A percentile compares a stretch with the other conserved stretches of the same genome.
These are phyloP conservation scores for Pyrus pyrifolia DNA, from an alignment of 306 rosid genomes.

Conservation along the genomic window DNA sequence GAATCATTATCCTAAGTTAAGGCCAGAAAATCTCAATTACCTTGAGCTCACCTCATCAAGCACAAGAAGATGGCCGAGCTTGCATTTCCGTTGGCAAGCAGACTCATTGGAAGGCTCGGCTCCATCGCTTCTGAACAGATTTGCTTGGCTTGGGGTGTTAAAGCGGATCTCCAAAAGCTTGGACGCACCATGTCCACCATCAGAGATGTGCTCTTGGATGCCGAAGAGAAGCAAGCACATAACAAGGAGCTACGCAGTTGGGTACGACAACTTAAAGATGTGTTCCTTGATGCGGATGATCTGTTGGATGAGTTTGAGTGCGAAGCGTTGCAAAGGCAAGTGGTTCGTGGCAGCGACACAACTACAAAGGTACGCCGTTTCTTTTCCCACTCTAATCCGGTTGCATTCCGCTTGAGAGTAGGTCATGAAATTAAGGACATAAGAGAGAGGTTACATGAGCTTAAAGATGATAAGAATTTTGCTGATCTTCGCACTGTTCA, in stretches of 20 bases:
- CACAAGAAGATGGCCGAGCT: background rate
- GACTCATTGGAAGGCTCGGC: background rate
- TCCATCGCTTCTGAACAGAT: background rate
- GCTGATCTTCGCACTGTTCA: background rate
- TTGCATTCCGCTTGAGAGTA: background rate
- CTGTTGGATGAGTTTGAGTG: constrained; percentile 25
- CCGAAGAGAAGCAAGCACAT: constrained; percentile 13
- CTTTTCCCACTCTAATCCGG: constrained; percentile 14
- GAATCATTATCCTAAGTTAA: too few relatives aligned
- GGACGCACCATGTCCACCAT: background rate
- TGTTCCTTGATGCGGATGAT: background rate
- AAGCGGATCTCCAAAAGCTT: background rate
- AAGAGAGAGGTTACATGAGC: background rate
- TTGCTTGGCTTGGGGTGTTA: background rate
- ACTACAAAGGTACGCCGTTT: constrained; percentile 7
- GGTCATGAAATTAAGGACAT: constrained; percentile 8
- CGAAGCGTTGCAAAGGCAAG: background rate
- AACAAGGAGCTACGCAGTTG: background rate
- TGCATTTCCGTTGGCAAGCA: background rate
- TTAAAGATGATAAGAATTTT: constrained; percentile 2
- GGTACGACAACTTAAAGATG: constrained; percentile 4
- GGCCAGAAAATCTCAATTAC: too few relatives aligned
- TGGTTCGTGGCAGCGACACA: background rate
- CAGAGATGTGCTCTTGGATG: constrained; percentile 16
- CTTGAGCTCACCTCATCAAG: background rate